Evolutionary conservation across 2,329 filamentous ascomycete genomes (phyloP), one percentile per base, ranked within the genome.

Genomic region (Xylariaceae sp.): DNA sequence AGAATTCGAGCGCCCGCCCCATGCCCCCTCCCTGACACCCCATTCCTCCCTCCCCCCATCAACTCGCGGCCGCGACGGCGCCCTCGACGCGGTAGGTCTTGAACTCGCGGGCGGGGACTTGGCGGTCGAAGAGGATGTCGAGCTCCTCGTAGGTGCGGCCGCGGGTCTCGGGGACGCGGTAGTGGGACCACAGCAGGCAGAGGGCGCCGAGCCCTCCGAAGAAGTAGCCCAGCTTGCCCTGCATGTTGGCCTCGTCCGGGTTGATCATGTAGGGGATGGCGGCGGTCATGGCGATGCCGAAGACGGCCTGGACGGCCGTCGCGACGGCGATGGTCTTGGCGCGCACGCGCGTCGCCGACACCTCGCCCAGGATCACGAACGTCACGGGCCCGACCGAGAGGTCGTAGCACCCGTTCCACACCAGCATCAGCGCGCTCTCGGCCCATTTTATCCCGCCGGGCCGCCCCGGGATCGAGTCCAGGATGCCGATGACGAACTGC

Each of bases 351-450:
- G 61, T 66, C 12, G 63, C 62, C 1, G 61, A 65, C 19, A 61
- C 47, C 58, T 77, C 56, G 44, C 72, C 74, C 40, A 77, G 68
- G 44, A 75, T 69, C 35, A 78, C 52, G 36, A 79, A 67, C 32
- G 58, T 61, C 29, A 65, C 49, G 3, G 63, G 62, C 0, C 71
- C 72, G 13, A 75, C 56, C 0, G 68, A 69, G 8, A 72, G 45
- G 43, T 74, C 68, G 45, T 74, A 76, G 14, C 59, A 52, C 17
- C 70, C 64, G 14, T 68, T 70, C 57, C 64, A 72, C 13, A 72
- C 46, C 6, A 75, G 47, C 43, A 74, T 61, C 12, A 76, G 55
- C 3, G 61, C 58, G 4, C 67, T 71, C 33, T 70, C 64, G 1
- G 64, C 67, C 64, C 66, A 73, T 12, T 49, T 52, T 30, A 59